phyloP scores from a whole-genome alignment of 78 protist species.

The Planoprotostelium fungivorum region DNA sequence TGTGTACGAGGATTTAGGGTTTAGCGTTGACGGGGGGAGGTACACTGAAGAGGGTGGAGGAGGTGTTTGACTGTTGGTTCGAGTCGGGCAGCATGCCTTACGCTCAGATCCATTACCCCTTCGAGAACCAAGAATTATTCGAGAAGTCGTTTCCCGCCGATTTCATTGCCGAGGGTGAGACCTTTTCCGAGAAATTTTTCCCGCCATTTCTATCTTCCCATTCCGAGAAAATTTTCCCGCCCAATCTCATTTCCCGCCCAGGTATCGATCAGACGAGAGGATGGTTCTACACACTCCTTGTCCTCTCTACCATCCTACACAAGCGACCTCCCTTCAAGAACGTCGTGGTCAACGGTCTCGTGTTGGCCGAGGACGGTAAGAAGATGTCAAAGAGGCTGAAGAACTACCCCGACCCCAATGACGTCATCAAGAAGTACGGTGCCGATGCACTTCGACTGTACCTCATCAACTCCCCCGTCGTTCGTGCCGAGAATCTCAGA shows the following conservation, averaged over 20 bases:
- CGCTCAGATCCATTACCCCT: constrained; percentile 98
- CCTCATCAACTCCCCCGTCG: constrained; percentile 98
- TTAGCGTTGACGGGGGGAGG: neutral
- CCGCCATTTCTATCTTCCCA: too few relatives aligned
- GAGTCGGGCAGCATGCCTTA: constrained; percentile 99
- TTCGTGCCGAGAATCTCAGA: constrained; percentile 91
- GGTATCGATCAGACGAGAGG: constrained; percentile 90
- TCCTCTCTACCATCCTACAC: constrained; percentile 95
- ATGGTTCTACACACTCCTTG: constrained; percentile 99
- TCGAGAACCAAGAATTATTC: constrained; percentile 94
- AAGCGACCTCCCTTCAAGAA: constrained; percentile 96
- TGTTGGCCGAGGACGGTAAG: constrained; percentile 88
- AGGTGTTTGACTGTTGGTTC: constrained; percentile 99
- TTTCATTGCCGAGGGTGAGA: constrained; percentile 99
- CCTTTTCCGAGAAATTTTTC: too few relatives aligned
- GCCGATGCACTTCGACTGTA: constrained; percentile 98
- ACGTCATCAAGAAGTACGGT: constrained; percentile 87
- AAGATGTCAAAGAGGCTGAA: constrained; percentile 97
- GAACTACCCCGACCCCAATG: constrained; percentile 96
- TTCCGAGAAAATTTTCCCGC: too few relatives aligned
- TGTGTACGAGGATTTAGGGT: neutral
- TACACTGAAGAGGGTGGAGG: constrained; percentile 77
- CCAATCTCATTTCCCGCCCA: too few relatives aligned
- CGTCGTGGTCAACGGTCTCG: constrained; percentile 98
- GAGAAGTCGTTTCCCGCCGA: constrained; percentile 98